Evolutionary conservation across 1,284 basidiomycete species (phyloP).

Genomic region (Sporisorium graminicola): DNA sequence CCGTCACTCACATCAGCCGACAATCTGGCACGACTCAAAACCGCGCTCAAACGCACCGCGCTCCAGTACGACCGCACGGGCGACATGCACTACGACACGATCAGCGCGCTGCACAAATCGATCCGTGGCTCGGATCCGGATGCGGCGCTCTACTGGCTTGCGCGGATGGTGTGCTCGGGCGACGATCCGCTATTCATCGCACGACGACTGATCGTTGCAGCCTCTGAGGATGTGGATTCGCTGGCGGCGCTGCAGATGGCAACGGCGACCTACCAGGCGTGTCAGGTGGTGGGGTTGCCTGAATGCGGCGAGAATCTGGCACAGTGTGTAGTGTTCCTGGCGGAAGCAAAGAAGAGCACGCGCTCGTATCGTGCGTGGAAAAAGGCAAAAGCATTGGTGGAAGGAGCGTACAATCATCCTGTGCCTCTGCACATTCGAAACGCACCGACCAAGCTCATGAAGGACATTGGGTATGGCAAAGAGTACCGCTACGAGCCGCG

Average conservation of each 20-base stretch:
- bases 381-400: conserved; percentile 57
- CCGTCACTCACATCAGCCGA: conserved; percentile 8
- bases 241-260: conserved; percentile 74
- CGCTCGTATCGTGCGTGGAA: conserved; percentile 71
- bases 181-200: conserved; percentile 90
- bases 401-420: conserved; percentile 70
- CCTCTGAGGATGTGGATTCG: conserved; percentile 87
- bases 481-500: conserved; percentile 79
- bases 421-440: conserved; percentile 87
- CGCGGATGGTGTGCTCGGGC: conserved; percentile 73
- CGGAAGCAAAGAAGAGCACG: conserved; percentile 86
- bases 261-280: conserved; percentile 55
- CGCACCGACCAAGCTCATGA: conserved; percentile 86
- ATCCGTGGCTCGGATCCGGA: conserved; percentile 83
- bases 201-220: conserved; percentile 83
- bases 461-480: conserved; percentile 78
- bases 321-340: conserved; percentile 83
- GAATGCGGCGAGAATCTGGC: conserved; percentile 73
- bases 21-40: conserved; percentile 48
- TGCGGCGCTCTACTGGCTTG: conserved; percentile 86
- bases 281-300: conserved; percentile 82
- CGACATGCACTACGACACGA: conserved; percentile 80
- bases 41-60: conserved; percentile 52
- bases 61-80: conserved; percentile 67
- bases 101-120: conserved; percentile 86